Base-by-base conservation (phyloP, 2,329 filamentous ascomycete species). In the Gaeumannomyces tritici region DNA sequence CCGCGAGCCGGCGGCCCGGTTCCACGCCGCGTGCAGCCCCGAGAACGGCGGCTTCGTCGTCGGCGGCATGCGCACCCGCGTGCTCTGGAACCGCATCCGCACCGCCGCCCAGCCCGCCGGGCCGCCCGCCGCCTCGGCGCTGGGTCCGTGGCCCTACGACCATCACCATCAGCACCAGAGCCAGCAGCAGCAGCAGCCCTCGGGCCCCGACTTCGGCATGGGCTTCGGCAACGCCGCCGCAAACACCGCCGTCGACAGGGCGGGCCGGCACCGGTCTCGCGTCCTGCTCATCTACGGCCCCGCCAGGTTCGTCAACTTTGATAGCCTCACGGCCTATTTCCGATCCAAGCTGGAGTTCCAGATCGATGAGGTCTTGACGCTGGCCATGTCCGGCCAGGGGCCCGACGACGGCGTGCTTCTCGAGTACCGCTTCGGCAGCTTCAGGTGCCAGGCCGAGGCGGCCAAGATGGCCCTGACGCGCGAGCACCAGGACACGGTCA, bases 381-480 rank as follows among this genome's bases (percentile, higher is more conserved):
- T 77, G 26, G 67, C 70, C 47, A 63, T 65, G 29, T 21, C 4
- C 57, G 70, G 27, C 67, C 27, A 4, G n/a, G 56, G 18, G n/a
- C 42, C 24, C 59, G 63, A 62, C 42, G 51, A 55, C 31, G 55
- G 51, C 18, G 65, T 81, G 27, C n/a, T 60, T 35, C 24, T 60
- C 18, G 81, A 84, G 73, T 82, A 78, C 66, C 74, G 77, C 13
- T 85, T 85, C 65, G 80, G 80, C 0, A 83, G 80, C 62, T 85
- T 77, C 63, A 77, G 81, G 0, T 82, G 79, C 70, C 83, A 85
- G 74, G 75, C 81, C 0, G 77, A 83, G 71, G 75, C 78, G 61
- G 81, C 77, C 2, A 70, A 71, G 47, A 70, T 72, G 68, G 68
- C 72, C 0, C 59, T 73, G 3, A 60, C 64, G 13, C 61, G 70